phyloP scores from a whole-genome alignment of 768 basidiomycete species.

The Naganishia vaughanmartiniae region DNA sequence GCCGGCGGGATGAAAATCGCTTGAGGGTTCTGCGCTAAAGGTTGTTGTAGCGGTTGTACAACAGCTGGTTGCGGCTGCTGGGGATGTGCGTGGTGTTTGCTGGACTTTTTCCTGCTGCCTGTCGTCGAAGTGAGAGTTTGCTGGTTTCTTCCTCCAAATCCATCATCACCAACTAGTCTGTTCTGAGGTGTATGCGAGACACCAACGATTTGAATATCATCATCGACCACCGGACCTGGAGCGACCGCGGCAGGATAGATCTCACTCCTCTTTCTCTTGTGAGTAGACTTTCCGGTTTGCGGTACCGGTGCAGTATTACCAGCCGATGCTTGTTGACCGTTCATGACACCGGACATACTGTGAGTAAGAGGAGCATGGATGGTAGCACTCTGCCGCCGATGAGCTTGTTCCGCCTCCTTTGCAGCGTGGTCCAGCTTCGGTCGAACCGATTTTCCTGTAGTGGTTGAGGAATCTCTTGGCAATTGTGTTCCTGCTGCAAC shows the following conservation, averaged over 20 bases:
- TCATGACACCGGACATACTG: not conserved
- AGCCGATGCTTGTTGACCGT: not conserved
- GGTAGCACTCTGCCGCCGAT: constrained; percentile 20
- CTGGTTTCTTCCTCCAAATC: constrained; percentile 14
- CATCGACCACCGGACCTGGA: not conserved
- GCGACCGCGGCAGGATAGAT: not conserved
- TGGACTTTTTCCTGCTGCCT: constrained; percentile 24
- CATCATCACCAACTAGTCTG: constrained; percentile 20
- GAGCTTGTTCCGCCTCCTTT: constrained; percentile 28
- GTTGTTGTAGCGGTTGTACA: constrained; percentile 39
- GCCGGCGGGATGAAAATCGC: constrained; percentile 8
- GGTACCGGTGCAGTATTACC: not conserved
- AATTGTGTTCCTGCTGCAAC: not conserved
- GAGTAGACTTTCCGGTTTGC: constrained; percentile 9
- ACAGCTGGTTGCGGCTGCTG: constrained; percentile 15
- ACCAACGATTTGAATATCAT: constrained; percentile 19
- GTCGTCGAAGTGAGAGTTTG: constrained; percentile 6
- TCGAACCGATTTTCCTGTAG: constrained; percentile 12
- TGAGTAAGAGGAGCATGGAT: not conserved
- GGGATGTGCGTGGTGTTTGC: constrained; percentile 27
- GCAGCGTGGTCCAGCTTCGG: constrained; percentile 26
- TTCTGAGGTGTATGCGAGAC: constrained; percentile 1
- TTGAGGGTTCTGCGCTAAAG: constrained; percentile 38
- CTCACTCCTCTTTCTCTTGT: constrained; percentile 32
- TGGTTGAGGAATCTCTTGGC: not conserved